A percentile compares a stretch with the other conserved stretches of the same genome.
Evolutionary conservation across 352 stramenopile species (phyloP).

Genomic region (Phytophthora cryptogea): DNA sequence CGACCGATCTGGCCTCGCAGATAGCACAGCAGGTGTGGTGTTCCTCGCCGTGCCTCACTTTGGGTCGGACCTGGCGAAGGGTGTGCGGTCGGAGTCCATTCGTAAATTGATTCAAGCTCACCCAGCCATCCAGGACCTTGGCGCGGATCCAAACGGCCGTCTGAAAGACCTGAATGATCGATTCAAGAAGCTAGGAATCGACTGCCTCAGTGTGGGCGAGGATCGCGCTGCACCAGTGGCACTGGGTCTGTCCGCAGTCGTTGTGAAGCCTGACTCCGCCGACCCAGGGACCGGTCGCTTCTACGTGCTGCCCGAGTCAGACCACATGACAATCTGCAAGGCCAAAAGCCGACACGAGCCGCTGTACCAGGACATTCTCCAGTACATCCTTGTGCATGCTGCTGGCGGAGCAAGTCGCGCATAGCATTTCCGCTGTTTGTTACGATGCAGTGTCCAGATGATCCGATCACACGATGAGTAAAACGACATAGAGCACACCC

Average conservation of each 20-base stretch:
- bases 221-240: slow-evolving; percentile 60
- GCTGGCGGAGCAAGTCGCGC: not conserved
- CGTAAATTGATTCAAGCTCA: slow-evolving; percentile 75
- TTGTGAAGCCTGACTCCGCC: slow-evolving; percentile 78
- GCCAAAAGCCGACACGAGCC: slow-evolving; percentile 61
- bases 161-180: slow-evolving; percentile 70
- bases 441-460: slow-evolving; percentile 7
- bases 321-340: slow-evolving; percentile 92
- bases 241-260: slow-evolving; percentile 71
- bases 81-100: slow-evolving; percentile 67
- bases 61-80: slow-evolving; percentile 73
- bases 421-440: slow-evolving; percentile 17
- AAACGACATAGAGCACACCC: slow-evolving; percentile 31
- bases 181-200: slow-evolving; percentile 67
- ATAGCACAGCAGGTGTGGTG: slow-evolving; percentile 61
- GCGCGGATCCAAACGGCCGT: slow-evolving; percentile 51
- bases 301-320: slow-evolving; percentile 55
- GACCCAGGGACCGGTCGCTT: slow-evolving; percentile 76
- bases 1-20: slow-evolving; percentile 30
- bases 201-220: slow-evolving; percentile 78
- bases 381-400: slow-evolving; percentile 39
- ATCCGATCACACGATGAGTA: slow-evolving; percentile 20
- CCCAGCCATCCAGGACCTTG: slow-evolving; percentile 74
- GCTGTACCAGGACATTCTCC: slow-evolving; percentile 66
- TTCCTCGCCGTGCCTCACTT: slow-evolving; percentile 88